Conservation (phyloP, 2,329 filamentous ascomycete species). For the Ophiostoma pallidulum region DNA sequence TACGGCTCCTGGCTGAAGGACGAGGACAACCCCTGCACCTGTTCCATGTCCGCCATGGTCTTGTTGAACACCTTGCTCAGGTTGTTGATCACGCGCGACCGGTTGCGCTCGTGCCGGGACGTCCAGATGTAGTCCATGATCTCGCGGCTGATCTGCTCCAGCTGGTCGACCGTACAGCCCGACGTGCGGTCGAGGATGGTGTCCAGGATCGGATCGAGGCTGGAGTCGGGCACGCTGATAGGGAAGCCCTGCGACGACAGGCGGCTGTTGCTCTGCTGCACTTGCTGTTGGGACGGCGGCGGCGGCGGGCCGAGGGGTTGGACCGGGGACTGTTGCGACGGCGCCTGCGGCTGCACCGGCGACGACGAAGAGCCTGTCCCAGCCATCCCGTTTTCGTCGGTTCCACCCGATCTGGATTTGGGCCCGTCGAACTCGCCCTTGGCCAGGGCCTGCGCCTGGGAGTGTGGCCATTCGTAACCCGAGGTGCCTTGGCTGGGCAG, state of each 20-base stretch:
- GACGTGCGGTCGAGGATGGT: slow-evolving; percentile 58
- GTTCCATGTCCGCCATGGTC: slow-evolving; percentile 58
- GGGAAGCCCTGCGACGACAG: slow-evolving; percentile 36
- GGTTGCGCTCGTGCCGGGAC: slow-evolving; percentile 71
- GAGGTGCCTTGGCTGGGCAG: slow-evolving; percentile 28
- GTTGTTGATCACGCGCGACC: slow-evolving; percentile 51
- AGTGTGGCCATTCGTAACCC: slow-evolving; percentile 49
- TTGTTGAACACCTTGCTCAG: slow-evolving; percentile 67
- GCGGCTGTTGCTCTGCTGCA: slow-evolving; percentile 25
- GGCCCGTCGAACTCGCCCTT: slow-evolving; percentile 24
- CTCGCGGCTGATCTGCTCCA: slow-evolving; percentile 85
- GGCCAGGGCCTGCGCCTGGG: slow-evolving; percentile 45
- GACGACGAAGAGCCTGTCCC: neutral
- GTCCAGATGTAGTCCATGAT: slow-evolving; percentile 89
- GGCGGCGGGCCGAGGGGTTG: slow-evolving; percentile 14
- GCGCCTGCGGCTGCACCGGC: neutral
- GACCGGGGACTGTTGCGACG: neutral
- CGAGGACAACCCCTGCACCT: slow-evolving; percentile 34
- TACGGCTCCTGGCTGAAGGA: slow-evolving; percentile 32
- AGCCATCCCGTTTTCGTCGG: slow-evolving; percentile 15
- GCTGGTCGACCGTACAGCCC: slow-evolving; percentile 80
- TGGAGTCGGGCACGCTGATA: slow-evolving; percentile 35
- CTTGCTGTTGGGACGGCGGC: slow-evolving; percentile 27
- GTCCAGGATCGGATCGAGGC: slow-evolving; percentile 49
- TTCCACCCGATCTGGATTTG: slow-evolving; percentile 17